A percentile compares a stretch with the other conserved stretches of the same genome.
Conservation (phyloP, 441 rosid genomes). For the Cnidoscolus chayamansa region DNA sequence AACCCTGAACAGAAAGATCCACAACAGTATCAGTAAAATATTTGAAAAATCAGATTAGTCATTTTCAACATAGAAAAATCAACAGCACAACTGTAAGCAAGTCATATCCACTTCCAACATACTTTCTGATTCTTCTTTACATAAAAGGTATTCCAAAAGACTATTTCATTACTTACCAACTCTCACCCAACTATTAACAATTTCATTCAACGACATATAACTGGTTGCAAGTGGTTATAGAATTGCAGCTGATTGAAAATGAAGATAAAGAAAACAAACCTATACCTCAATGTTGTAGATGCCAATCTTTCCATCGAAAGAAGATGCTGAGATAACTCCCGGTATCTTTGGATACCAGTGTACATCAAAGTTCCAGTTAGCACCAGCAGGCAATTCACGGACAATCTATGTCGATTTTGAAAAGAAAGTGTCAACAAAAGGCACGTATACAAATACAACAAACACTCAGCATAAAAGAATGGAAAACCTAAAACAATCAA, state of each 20-base stretch:
- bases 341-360: constrained; percentile 98
- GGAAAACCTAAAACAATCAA: not conserved
- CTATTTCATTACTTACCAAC: not conserved
- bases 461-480: not conserved
- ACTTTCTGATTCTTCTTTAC: not conserved
- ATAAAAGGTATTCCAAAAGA: not conserved
- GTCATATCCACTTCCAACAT: not conserved
- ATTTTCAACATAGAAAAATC: not conserved
- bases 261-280: not conserved
- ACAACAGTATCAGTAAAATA: not conserved
- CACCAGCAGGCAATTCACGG: constrained; percentile 87
- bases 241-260: not conserved
- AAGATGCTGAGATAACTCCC: constrained; percentile 95
- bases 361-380: constrained; percentile 98
- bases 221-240: not conserved
- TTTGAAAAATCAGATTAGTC: not conserved
- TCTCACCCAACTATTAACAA: not conserved
- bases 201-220: not conserved
- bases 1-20: constrained; percentile 59
- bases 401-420: constrained; percentile 56
- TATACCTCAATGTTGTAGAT: constrained; percentile 92
- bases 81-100: not conserved
- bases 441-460: not conserved
- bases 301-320: constrained; percentile 97
- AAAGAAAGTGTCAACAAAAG: constrained; percentile 11